These are phyloP conservation scores for Apiotrichum brassicae DNA, from an alignment of 1,284 basidiomycete genomes.

Conservation along the genomic window DNA sequence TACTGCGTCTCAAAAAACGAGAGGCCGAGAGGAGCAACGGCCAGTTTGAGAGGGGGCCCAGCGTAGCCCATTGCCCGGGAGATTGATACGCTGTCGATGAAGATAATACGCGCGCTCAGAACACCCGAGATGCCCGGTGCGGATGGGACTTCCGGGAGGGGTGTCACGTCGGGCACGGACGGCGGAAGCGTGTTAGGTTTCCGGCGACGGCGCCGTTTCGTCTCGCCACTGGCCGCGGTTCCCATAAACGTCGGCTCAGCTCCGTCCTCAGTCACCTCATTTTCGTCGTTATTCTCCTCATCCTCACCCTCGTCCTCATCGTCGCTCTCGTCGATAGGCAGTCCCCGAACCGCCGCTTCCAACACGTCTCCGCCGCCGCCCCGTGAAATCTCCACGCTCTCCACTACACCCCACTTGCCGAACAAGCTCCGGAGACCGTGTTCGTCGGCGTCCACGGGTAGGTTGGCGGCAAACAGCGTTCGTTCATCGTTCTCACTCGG, in stretches of 20 bases:
- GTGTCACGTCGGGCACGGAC: slow-evolving; percentile 40
- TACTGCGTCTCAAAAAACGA: slow-evolving; percentile 63
- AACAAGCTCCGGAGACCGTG: slow-evolving; percentile 67
- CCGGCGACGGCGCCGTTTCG: slow-evolving; percentile 19
- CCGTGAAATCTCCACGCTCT: slow-evolving; percentile 57
- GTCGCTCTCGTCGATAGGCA: slow-evolving; percentile 21
- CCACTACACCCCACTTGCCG: slow-evolving; percentile 66
- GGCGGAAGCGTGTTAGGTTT: slow-evolving; percentile 57
- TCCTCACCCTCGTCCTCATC: slow-evolving; percentile 42
- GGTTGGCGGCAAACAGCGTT: slow-evolving; percentile 76
- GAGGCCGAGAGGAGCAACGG: slow-evolving; percentile 54
- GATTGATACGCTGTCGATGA: slow-evolving; percentile 64
- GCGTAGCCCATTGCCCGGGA: slow-evolving; percentile 53
- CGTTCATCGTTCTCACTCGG: slow-evolving; percentile 45
- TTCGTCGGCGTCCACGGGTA: slow-evolving; percentile 76
- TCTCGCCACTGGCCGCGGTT: slow-evolving; percentile 44
- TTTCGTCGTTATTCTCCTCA: slow-evolving; percentile 40
- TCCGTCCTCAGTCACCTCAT: slow-evolving; percentile 37
- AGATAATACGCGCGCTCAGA: slow-evolving; percentile 64
- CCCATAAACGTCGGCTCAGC: slow-evolving; percentile 48
- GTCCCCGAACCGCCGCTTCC: slow-evolving; percentile 32
- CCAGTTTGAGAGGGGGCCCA: slow-evolving; percentile 20
- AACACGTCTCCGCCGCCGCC: slow-evolving; percentile 25
- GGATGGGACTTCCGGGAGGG: slow-evolving; percentile 28
- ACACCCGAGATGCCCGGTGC: slow-evolving; percentile 27